Percentiles rank a stretch among this genome's conserved stretches.
These are phyloP conservation scores for Pisolithus marmoratus DNA, from an alignment of 768 basidiomycete species.

Conservation along the genomic window DNA sequence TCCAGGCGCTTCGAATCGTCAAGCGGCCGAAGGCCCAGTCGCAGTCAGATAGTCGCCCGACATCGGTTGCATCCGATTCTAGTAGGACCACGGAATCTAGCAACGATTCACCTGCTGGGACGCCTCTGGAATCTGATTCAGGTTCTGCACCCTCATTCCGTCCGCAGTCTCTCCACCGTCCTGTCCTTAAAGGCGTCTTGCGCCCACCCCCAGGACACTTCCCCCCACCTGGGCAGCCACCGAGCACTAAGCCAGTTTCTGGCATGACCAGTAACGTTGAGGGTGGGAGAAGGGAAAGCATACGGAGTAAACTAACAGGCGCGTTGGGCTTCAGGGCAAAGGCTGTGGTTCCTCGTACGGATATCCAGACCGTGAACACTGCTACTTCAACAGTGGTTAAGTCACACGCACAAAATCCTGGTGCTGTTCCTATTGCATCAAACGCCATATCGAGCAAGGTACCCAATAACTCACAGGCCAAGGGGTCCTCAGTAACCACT, in stretches of 20 bases:
- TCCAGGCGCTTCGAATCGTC: conserved; percentile 24
- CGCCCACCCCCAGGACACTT: conserved; percentile 20
- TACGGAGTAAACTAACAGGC: conserved; percentile 8
- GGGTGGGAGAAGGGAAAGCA: conserved; percentile 1
- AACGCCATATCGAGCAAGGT: conserved; percentile 3
- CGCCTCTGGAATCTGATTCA: neutral
- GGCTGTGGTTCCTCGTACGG: neutral
- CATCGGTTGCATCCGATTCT: conserved; percentile 3
- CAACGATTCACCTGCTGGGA: neutral
- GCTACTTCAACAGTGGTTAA: neutral
- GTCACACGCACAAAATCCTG: conserved; percentile 5
- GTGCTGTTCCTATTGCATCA: neutral
- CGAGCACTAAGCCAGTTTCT: neutral
- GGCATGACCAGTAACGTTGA: neutral
- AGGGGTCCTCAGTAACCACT: neutral
- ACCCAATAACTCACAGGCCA: neutral
- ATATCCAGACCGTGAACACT: no score
- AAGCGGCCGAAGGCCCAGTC: conserved; percentile 18
- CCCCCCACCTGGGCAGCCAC: neutral
- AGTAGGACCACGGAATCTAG: neutral
- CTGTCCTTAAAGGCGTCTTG: conserved; percentile 20
- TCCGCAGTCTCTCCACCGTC: conserved; percentile 1
- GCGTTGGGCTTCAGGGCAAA: conserved; percentile 3
- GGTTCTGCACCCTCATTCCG: neutral
- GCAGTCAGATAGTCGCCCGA: conserved; percentile 9